Evolutionary conservation across 345 rosid species (phyloP).

Genomic region (Salix purpurea): DNA sequence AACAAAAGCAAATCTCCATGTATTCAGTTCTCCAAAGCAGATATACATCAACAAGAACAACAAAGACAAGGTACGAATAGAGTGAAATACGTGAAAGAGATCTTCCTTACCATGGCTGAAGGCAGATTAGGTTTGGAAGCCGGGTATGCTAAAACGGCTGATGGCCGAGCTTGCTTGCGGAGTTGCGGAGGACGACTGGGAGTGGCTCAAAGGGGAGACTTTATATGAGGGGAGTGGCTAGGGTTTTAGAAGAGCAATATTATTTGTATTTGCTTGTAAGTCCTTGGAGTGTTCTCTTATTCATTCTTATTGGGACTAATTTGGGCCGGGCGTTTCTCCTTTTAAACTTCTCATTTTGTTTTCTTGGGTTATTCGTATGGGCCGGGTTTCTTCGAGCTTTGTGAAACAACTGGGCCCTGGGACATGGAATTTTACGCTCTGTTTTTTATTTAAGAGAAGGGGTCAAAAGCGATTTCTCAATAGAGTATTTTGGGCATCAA

Average conservation of each 20-base stretch:
- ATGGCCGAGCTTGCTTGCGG: neutral
- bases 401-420: neutral
- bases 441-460: no score
- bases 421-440: no score
- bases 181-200: neutral
- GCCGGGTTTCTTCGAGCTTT: neutral
- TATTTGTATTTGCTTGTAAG: neutral
- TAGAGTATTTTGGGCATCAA: no score
- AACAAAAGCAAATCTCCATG: neutral
- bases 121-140: neutral
- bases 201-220: neutral
- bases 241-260: conserved; percentile 6
- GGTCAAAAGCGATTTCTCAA: no score
- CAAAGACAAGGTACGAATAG: neutral
- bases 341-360: neutral
- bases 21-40: neutral
- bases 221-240: conserved; percentile 1
- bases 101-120: conserved; percentile 1
- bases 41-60: neutral
- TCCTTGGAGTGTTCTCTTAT: neutral
- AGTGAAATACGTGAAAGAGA: neutral
- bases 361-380: neutral
- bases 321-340: neutral
- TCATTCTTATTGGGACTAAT: neutral
- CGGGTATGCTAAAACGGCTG: neutral